Evolutionary conservation across 495 filamentous ascomycete genomes (phyloP), one percentile per base, ranked within the genome.

Genomic region (Penicillium subrubescens): DNA sequence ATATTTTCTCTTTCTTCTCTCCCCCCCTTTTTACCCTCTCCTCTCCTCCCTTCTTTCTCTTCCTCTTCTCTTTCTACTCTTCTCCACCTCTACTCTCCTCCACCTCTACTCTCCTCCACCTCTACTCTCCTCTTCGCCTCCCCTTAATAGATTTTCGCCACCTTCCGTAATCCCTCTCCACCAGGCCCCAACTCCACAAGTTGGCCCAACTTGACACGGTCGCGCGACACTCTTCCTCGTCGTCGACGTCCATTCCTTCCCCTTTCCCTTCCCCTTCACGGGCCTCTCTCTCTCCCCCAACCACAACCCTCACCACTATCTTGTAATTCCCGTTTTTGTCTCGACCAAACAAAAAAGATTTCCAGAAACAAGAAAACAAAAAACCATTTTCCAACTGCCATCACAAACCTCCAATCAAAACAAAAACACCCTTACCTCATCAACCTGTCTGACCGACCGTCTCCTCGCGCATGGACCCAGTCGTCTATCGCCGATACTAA

Each of bases 161-260:
- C 68, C 51, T 58, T 66, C 60, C 65, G 64, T 69, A 65, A 64
- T 67, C 61, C 48, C 55, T 53, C 55, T 21, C 59, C 37, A 44
- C 33, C 53, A 12, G 33, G 33, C 34, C 50, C 55, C 14, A 54
- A n/a, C 57, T 27, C 37, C 31, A 25, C 39, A 37, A 55, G 17
- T 50, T 34, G n/a, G 27, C 62, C 59, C 50, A 56, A 58, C 58
- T 67, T 65, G 61, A 64, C 68, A 70, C 68, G 68, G 68, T 70
- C 68, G 68, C 62, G 54, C 68, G 63, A 66, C 60, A 60, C 21
- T 51, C 46, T 21, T 53, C 59, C 17, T 21, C 63, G 63, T 68
- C 59, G 60, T 69, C 60, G 65, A 71, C 68, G 65, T 73, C 68
- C 71, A 71, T 67, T 73, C 71, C 61, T 71, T 72, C 56, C 39